Percentiles rank a stretch among this genome's conserved stretches.
Evolutionary conservation across 805 yeast species (phyloP).

Genomic region (Metschnikowia lochheadii): DNA sequence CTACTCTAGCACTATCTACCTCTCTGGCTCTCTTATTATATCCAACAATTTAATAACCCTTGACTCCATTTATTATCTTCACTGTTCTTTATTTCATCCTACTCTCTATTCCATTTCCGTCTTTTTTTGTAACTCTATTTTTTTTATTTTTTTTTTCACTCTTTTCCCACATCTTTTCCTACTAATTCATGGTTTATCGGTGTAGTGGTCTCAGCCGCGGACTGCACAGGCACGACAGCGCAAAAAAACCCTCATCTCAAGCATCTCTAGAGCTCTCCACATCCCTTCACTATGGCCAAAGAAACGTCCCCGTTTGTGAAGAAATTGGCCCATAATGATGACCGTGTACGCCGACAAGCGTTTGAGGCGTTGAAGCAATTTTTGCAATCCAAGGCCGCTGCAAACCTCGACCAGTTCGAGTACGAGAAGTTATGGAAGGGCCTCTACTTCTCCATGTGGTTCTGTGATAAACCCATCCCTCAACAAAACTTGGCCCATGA

Average conservation of each 20-base stretch:
- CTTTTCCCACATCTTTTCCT: too few relatives aligned
- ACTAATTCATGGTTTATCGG: background rate
- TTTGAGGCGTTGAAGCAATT: conserved; percentile 59
- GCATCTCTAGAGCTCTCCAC: conserved; percentile 1
- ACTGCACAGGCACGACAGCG: background rate
- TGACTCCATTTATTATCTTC: too few relatives aligned
- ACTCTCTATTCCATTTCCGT: too few relatives aligned
- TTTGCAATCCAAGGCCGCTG: conserved; percentile 39
- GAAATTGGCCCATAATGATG: conserved; percentile 78
- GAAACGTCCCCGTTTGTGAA: conserved; percentile 59
- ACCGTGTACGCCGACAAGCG: conserved; percentile 71
- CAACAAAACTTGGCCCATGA: conserved; percentile 80
- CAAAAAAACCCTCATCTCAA: conserved; percentile 4
- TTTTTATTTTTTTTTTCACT: too few relatives aligned
- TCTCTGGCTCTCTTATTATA: too few relatives aligned
- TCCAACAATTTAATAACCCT: too few relatives aligned
- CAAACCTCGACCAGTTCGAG: conserved; percentile 47
- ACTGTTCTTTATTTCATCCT: too few relatives aligned
- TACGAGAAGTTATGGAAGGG: conserved; percentile 93
- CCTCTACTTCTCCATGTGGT: conserved; percentile 94
- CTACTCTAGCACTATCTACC: too few relatives aligned
- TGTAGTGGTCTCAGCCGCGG: background rate
- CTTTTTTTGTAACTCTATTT: too few relatives aligned
- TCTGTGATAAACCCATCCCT: conserved; percentile 86
- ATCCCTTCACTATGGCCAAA: conserved; percentile 10